phyloP scores from a whole-genome alignment of 106 monocot genomes.

The Dendrobium chrysotoxum region DNA sequence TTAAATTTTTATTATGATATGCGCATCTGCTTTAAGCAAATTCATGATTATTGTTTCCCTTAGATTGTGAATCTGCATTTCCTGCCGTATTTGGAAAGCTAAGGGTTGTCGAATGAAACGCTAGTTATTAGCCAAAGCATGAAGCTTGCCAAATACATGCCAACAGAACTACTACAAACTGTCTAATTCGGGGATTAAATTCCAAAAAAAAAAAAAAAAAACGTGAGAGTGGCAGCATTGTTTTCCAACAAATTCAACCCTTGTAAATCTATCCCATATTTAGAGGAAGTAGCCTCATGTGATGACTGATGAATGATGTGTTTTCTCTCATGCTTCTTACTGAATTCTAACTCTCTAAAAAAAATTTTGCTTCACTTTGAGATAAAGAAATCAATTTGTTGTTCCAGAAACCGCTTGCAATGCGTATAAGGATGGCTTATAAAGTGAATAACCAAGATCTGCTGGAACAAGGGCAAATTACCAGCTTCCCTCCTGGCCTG shows the following conservation, averaged over 20 bases:
- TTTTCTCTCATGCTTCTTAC: neutral
- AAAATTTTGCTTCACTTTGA: neutral
- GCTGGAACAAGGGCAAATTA: conserved; percentile 90
- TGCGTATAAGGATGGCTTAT: conserved; percentile 84
- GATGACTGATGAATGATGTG: too few relatives aligned
- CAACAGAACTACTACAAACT: too few relatives aligned
- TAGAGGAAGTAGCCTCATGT: neutral
- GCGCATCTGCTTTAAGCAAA: neutral
- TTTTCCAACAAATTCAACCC: too few relatives aligned
- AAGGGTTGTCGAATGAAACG: neutral
- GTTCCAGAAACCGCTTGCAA: conserved; percentile 83
- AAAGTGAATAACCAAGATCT: conserved; percentile 78
- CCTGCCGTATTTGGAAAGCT: neutral
- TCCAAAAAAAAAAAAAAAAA: too few relatives aligned
- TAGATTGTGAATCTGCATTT: neutral
- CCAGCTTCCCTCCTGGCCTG: conserved; percentile 79
- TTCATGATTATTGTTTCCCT: neutral
- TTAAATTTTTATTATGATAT: neutral
- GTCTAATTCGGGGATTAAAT: too few relatives aligned
- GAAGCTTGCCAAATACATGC: neutral
- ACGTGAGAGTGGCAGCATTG: too few relatives aligned
- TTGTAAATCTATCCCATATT: neutral
- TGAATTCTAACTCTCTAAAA: neutral
- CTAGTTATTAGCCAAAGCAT: neutral
- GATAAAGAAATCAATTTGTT: too few relatives aligned